Conservation (phyloP, 2,329 filamentous ascomycete genomes). For the Phaeomoniella chlamydospora region DNA sequence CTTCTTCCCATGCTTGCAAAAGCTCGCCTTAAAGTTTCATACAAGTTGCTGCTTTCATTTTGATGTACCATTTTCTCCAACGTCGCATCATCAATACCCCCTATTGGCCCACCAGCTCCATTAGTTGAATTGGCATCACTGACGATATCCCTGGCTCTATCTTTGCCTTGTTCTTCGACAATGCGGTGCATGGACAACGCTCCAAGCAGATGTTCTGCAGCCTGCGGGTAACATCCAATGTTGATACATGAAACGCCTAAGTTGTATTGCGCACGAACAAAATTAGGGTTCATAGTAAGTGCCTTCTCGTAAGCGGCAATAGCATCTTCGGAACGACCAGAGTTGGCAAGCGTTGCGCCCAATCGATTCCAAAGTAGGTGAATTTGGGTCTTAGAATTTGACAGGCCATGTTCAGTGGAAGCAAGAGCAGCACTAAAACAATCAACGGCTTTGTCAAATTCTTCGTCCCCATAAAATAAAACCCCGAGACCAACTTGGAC, state of each 20-base stretch:
- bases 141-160: conserved; percentile 71
- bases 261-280: conserved; percentile 93
- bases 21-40: conserved; percentile 86
- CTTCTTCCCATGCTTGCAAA: conserved; percentile 89
- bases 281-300: conserved; percentile 80
- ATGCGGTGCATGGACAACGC: conserved; percentile 92
- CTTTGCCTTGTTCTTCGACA: conserved; percentile 71
- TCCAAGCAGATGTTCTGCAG: conserved; percentile 80
- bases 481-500: conserved; percentile 95
- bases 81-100: conserved; percentile 50
- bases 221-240: conserved; percentile 87
- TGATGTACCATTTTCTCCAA: conserved; percentile 81
- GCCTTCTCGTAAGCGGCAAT: conserved; percentile 95
- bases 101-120: conserved; percentile 22
- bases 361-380: conserved; percentile 96
- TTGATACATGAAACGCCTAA: conserved; percentile 95
- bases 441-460: conserved; percentile 96
- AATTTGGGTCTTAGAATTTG: conserved; percentile 72
- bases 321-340: conserved; percentile 82
- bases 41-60: conserved; percentile 92
- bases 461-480: conserved; percentile 92
- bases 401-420: conserved; percentile 66
- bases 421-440: conserved; percentile 90
- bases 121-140: conserved; percentile 36
- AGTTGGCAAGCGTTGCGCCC: conserved; percentile 90